Conservation (phyloP, 495 filamentous ascomycete species). For the Xylaria grammica region DNA sequence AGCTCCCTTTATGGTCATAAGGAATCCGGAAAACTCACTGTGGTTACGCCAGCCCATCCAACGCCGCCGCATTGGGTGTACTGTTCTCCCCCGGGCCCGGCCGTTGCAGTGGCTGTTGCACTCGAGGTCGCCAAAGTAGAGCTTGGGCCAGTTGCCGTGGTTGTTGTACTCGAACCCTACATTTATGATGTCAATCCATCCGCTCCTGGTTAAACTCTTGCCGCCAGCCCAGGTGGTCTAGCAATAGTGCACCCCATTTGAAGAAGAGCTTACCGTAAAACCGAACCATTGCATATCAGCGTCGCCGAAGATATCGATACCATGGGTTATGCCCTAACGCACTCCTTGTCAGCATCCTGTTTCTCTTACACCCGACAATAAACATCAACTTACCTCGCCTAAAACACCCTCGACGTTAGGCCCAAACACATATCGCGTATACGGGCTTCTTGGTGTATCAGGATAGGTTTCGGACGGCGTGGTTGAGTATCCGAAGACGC, state of each 20-base stretch:
- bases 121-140: neutral
- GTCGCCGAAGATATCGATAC: conserved; percentile 36
- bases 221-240: neutral
- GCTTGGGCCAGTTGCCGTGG: conserved; percentile 5
- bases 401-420: conserved; percentile 46
- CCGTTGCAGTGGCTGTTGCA: neutral
- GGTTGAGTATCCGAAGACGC: conserved; percentile 48
- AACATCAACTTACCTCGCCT: conserved; percentile 22
- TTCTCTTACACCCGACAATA: neutral
- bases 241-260: neutral
- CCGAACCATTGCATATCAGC: conserved; percentile 45
- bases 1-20: neutral
- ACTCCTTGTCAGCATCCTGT: neutral
- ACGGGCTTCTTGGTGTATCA: conserved; percentile 37
- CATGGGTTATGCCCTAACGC: conserved; percentile 35
- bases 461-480: conserved; percentile 35
- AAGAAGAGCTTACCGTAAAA: conserved; percentile 8
- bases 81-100: neutral
- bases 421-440: conserved; percentile 55
- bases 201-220: neutral
- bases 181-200: neutral
- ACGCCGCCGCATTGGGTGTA: conserved; percentile 55
- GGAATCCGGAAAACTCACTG: neutral
- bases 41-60: conserved; percentile 46
- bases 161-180: conserved; percentile 11